Conservation (phyloP, 1,139 yeast genomes). For the Meyerozyma elateridarum region DNA sequence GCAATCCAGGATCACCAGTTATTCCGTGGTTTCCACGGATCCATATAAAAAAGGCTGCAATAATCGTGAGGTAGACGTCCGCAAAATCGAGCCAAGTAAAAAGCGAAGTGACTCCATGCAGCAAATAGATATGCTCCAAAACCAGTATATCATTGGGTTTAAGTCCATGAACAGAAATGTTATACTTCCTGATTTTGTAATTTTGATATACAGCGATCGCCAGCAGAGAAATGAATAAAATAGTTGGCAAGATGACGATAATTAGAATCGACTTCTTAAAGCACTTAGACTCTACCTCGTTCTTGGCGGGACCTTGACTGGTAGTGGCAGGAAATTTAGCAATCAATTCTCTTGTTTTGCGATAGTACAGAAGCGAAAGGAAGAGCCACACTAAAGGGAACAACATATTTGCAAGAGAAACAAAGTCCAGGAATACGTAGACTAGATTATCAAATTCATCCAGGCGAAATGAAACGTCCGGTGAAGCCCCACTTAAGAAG, state of each 20-base stretch:
- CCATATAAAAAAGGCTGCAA: no score
- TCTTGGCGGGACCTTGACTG: conserved; percentile 17
- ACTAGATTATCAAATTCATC: no score
- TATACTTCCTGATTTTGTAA: background rate
- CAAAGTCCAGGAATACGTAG: background rate
- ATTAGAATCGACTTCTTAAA: conserved; percentile 27
- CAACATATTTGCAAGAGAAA: background rate
- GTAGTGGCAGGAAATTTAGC: conserved; percentile 25
- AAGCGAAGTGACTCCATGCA: no score
- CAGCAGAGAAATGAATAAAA: conserved; percentile 10
- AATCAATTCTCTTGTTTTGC: conserved; percentile 26
- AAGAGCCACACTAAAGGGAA: conserved; percentile 15
- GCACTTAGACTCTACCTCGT: conserved; percentile 17
- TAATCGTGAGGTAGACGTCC: no score
- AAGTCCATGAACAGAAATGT: no score
- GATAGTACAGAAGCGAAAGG: conserved; percentile 19
- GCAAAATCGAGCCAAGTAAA: no score
- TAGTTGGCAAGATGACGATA: conserved; percentile 27
- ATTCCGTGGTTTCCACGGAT: no score
- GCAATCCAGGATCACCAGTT: no score
- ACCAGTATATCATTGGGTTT: no score
- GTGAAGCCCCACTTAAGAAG: conserved; percentile 1
- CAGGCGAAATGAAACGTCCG: background rate
- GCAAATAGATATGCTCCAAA: no score
- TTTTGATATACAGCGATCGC: background rate